phyloP scores from a whole-genome alignment of 495 filamentous ascomycete genomes.

The Letharia lupina region DNA sequence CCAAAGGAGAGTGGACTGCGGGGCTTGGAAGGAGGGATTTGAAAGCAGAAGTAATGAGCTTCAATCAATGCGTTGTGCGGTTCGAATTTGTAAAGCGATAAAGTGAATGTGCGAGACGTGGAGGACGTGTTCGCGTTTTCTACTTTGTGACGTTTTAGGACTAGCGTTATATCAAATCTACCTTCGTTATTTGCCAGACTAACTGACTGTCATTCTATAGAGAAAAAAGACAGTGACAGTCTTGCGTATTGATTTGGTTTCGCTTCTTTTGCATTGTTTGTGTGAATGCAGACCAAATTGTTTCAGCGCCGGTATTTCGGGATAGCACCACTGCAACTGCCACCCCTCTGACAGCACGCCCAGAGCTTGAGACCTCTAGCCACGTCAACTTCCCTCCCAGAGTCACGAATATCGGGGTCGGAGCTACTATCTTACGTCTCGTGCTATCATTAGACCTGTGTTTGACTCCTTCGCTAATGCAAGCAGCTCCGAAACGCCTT shows the following conservation, averaged over 20 bases:
- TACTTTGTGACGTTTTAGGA: not conserved
- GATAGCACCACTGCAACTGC: not conserved
- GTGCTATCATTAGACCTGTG: not conserved
- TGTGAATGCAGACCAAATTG: not conserved
- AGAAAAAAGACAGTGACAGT: not conserved
- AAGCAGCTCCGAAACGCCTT: not conserved
- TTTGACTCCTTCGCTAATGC: not conserved
- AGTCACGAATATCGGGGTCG: not conserved
- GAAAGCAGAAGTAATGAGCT: not conserved
- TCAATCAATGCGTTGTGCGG: not conserved
- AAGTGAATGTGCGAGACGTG: not conserved
- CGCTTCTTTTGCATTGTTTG: not conserved
- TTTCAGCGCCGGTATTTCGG: not conserved
- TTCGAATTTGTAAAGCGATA: not conserved
- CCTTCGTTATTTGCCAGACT: not conserved
- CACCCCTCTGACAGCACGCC: not conserved
- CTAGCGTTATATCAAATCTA: not conserved
- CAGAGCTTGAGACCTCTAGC: not conserved
- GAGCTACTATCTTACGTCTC: not conserved
- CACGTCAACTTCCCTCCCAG: not conserved
- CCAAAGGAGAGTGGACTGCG: not conserved
- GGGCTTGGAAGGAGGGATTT: not conserved
- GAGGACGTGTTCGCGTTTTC: conserved; percentile 4
- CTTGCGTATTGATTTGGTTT: not conserved
- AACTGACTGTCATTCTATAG: not conserved